Evolutionary conservation across 108 stramenopile species (phyloP).

Genomic region (Pseudonitzschia multiseries): DNA sequence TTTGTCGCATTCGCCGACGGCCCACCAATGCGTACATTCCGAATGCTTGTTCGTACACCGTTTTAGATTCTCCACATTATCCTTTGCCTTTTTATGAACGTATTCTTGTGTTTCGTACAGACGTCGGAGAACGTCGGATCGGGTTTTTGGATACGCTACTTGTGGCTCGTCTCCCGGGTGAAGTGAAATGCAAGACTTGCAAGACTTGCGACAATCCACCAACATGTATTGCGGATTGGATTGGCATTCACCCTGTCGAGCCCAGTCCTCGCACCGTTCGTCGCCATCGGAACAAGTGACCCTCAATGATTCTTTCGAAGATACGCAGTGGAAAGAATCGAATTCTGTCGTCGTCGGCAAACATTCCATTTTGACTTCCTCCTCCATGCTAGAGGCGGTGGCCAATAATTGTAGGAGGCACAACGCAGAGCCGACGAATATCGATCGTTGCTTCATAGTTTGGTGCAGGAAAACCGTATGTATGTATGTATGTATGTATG

Average conservation of each 20-base stretch:
- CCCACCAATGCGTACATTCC: conserved; percentile 57
- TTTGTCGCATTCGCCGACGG: conserved; percentile 49
- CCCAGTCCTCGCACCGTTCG: conserved; percentile 42
- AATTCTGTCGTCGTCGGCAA: conserved; percentile 16
- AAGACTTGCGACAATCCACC: conserved; percentile 55
- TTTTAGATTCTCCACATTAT: conserved; percentile 8
- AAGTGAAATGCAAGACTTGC: conserved; percentile 39
- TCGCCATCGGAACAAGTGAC: conserved; percentile 25
- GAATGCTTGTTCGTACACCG: conserved; percentile 53
- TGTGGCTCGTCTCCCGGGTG: conserved; percentile 24
- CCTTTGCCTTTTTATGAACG: conserved; percentile 9
- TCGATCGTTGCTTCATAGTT: not conserved
- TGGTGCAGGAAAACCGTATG: not conserved
- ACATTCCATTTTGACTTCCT: conserved; percentile 19
- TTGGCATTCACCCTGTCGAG: conserved; percentile 50
- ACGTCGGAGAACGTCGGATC: conserved; percentile 14
- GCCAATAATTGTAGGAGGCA: not conserved
- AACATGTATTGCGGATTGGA: conserved; percentile 67
- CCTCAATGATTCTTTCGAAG: conserved; percentile 2
- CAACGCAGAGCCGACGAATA: not conserved
- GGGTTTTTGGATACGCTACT: conserved; percentile 12
- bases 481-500: too few species aligned
- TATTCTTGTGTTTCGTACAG: conserved; percentile 30
- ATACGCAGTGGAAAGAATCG: conserved; percentile 16
- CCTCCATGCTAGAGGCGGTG: not conserved